Evolutionary conservation across 768 basidiomycete species (phyloP).

Genomic region (Pulveroboletus sp.): DNA sequence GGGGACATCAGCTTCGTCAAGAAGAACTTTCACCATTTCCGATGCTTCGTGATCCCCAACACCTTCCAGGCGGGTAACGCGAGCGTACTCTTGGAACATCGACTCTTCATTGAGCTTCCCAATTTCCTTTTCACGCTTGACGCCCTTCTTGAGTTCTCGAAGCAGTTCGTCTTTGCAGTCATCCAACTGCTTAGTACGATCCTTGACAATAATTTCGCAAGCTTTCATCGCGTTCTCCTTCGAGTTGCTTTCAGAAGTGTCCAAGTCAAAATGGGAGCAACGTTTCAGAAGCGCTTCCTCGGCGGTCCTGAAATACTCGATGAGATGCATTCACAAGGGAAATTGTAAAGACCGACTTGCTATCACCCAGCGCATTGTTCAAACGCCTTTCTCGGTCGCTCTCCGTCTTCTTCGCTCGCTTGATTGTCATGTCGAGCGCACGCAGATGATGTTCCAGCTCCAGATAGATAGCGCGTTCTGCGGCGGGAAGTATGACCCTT

Average conservation of each 20-base stretch:
- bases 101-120: constrained; percentile 64
- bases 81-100: constrained; percentile 74
- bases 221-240: constrained; percentile 81
- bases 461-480: constrained; percentile 91
- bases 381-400: constrained; percentile 89
- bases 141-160: constrained; percentile 58
- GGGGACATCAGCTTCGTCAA: constrained; percentile 57
- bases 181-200: constrained; percentile 74
- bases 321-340: not conserved
- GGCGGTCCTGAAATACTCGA: constrained; percentile 53
- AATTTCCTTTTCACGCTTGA: constrained; percentile 65
- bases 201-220: constrained; percentile 85
- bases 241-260: constrained; percentile 47
- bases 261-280: constrained; percentile 91
- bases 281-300: constrained; percentile 93
- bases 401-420: constrained; percentile 59
- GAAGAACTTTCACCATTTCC: constrained; percentile 50
- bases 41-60: constrained; percentile 78
- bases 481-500: constrained; percentile 75
- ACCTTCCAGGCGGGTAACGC: constrained; percentile 58
- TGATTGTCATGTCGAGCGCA: constrained; percentile 80
- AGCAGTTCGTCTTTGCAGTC: constrained; percentile 75
- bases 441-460: constrained; percentile 92
- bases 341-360: constrained; percentile 49
- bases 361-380: constrained; percentile 81